Conservation (phyloP, 176 grass and related monocot genomes). For the Carex scoparia region DNA sequence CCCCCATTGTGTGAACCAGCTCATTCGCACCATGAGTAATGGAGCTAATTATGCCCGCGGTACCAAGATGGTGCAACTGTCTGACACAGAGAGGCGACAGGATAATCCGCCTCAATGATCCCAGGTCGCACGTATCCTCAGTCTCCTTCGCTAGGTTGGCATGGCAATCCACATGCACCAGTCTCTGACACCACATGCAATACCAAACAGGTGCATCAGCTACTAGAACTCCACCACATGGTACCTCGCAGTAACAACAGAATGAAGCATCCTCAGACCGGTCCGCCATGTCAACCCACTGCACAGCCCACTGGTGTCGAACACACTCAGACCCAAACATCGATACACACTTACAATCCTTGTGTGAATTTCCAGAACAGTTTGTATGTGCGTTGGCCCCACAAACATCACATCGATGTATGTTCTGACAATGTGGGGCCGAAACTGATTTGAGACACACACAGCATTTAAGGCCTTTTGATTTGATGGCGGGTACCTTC, state of each 20-base stretch:
- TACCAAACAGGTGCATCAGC: constrained; percentile 63
- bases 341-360: constrained; percentile 85
- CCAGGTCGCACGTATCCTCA: constrained; percentile 74
- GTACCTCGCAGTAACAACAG: constrained; percentile 77
- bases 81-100: constrained; percentile 74
- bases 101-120: constrained; percentile 62
- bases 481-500: constrained; percentile 34
- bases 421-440: constrained; percentile 31
- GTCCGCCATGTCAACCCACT: constrained; percentile 57
- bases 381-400: constrained; percentile 56
- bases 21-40: constrained; percentile 78
- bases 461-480: constrained; percentile 72
- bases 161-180: constrained; percentile 90
- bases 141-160: constrained; percentile 61
- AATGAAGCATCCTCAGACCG: constrained; percentile 64
- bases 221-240: constrained; percentile 64
- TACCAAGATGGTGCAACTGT: constrained; percentile 50
- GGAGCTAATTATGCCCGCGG: constrained; percentile 54
- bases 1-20: constrained; percentile 63
- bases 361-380: constrained; percentile 67
- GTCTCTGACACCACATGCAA: constrained; percentile 85
- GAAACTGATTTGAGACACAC: constrained; percentile 72
- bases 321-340: constrained; percentile 66
- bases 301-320: constrained; percentile 75
- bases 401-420: constrained; percentile 66